Evolutionary conservation across 208 protist genomes (phyloP).

Genomic region (Trypanosoma melophagium): DNA sequence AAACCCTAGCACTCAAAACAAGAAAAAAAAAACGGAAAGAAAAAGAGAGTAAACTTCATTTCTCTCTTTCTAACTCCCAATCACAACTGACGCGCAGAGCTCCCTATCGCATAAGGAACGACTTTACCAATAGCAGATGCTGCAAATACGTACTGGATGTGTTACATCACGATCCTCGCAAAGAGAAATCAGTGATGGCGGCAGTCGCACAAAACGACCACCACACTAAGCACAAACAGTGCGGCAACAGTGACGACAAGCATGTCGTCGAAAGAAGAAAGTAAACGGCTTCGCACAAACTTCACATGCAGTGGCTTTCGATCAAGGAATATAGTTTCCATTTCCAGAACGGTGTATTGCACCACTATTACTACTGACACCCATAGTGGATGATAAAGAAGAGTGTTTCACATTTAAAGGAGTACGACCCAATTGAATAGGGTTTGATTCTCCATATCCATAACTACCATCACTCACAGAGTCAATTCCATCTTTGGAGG

Average conservation of each 20-base stretch:
- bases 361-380: not conserved
- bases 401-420: not conserved
- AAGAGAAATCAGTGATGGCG: slow-evolving; percentile 8
- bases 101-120: not conserved
- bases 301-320: slow-evolving; percentile 12
- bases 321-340: slow-evolving; percentile 1
- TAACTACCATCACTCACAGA: slow-evolving; percentile 2
- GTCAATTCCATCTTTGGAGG: not conserved
- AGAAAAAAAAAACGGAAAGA: slow-evolving; percentile 1
- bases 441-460: not conserved
- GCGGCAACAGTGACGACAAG: slow-evolving; percentile 19
- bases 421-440: not conserved
- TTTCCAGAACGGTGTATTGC: slow-evolving; percentile 2
- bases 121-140: slow-evolving; percentile 19
- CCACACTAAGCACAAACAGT: slow-evolving; percentile 22
- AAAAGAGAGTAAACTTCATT: slow-evolving; percentile 3
- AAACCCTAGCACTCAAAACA: too few species aligned
- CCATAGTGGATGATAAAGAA: not conserved
- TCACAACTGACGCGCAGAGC: not conserved
- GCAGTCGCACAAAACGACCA: slow-evolving; percentile 20
- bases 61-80: not conserved
- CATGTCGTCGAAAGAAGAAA: slow-evolving; percentile 27
- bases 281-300: slow-evolving; percentile 22
- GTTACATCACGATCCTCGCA: slow-evolving; percentile 18
- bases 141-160: slow-evolving; percentile 23